Percentiles rank a stretch among this genome's conserved stretches.
Evolutionary conservation across 371 early-diverging fungal species (phyloP).

Genomic region (Mucor ambiguus): DNA sequence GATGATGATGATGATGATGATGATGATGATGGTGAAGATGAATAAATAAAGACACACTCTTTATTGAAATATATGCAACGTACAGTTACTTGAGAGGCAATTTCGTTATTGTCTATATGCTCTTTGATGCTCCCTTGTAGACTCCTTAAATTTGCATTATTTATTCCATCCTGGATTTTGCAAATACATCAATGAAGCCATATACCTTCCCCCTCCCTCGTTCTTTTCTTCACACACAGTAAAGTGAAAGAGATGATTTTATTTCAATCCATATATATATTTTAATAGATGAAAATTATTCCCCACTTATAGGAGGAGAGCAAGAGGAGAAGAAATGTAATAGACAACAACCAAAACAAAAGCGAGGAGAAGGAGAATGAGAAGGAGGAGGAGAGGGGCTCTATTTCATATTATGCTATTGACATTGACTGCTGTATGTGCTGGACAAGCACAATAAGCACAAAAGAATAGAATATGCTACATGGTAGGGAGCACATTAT

Average conservation of each 20-base stretch:
- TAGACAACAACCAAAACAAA: not conserved
- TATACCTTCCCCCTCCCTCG: not conserved
- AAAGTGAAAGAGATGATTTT: not conserved
- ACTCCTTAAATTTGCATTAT: not conserved
- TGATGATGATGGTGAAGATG: not conserved
- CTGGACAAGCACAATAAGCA: not conserved
- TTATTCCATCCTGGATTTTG: not conserved
- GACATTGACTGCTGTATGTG: not conserved
- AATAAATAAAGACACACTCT: not conserved
- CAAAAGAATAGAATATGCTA: not conserved
- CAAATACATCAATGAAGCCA: not conserved
- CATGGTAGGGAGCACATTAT: not conserved
- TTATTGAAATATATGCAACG: not conserved
- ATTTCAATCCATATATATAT: not conserved
- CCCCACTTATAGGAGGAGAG: constrained; percentile 2
- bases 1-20: not conserved
- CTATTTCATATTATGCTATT: not conserved
- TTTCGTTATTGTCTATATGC: not conserved
- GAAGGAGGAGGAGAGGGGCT: not conserved
- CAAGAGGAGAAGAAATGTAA: constrained; percentile 4
- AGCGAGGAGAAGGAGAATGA: not conserved
- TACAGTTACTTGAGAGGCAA: not conserved
- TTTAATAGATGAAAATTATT: not conserved
- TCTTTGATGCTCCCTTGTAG: not conserved
- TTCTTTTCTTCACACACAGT: not conserved